phyloP scores from a whole-genome alignment of 371 early-diverging fungal species.

The Mucor circinelloides region DNA sequence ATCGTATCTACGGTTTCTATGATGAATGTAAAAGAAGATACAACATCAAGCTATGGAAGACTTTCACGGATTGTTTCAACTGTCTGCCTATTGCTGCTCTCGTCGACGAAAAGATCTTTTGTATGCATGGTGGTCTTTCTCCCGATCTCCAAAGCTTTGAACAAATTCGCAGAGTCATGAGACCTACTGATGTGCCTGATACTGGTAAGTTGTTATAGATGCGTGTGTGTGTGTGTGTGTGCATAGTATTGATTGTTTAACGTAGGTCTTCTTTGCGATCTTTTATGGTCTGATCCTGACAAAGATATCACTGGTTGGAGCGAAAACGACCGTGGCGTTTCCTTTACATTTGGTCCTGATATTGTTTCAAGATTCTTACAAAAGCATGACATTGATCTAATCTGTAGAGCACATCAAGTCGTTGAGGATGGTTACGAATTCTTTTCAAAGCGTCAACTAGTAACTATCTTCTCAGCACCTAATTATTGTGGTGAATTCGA shows the following conservation, averaged over 20 bases:
- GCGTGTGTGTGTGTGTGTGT: background rate
- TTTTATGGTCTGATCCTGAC: slow-evolving; percentile 92
- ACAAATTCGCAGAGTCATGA: slow-evolving; percentile 86
- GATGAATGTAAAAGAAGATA: slow-evolving; percentile 97
- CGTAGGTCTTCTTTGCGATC: slow-evolving; percentile 78
- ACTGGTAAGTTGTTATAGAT: slow-evolving; percentile 27
- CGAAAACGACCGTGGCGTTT: slow-evolving; percentile 98
- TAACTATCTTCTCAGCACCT: slow-evolving; percentile 97
- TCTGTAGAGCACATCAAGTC: slow-evolving; percentile 98
- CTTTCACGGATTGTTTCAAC: slow-evolving; percentile 97
- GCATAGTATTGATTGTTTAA: background rate
- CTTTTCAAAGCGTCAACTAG: slow-evolving; percentile 91
- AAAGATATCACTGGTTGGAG: slow-evolving; percentile 85
- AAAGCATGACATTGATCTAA: slow-evolving; percentile 89
- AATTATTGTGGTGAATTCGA: slow-evolving; percentile 99
- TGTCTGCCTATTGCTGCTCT: slow-evolving; percentile 96
- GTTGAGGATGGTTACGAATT: slow-evolving; percentile 99
- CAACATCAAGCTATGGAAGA: slow-evolving; percentile 95
- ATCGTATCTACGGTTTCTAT: slow-evolving; percentile 98
- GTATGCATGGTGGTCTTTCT: slow-evolving; percentile 98
- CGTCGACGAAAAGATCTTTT: slow-evolving; percentile 95
- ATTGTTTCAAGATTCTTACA: slow-evolving; percentile 89
- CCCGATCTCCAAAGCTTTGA: slow-evolving; percentile 91
- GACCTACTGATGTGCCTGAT: slow-evolving; percentile 98
- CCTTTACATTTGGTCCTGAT: slow-evolving; percentile 90